A percentile compares a stretch with the other conserved stretches of the same genome.
These are phyloP conservation scores for Saturnispora sanitii DNA, from an alignment of 805 yeast genomes.

Conservation along the genomic window DNA sequence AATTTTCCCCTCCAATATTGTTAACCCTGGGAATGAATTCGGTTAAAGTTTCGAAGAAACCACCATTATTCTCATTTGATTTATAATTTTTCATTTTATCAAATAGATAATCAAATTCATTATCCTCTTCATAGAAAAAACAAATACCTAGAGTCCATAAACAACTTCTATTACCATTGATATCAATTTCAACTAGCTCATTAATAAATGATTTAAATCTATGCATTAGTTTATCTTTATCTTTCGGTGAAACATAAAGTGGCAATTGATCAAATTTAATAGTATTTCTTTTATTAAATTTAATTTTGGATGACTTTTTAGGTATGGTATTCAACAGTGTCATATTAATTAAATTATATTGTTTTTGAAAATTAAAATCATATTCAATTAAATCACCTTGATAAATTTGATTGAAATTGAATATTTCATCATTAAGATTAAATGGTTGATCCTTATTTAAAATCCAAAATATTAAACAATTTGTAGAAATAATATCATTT, in stretches of 20 bases:
- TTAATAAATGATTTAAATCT: conserved; percentile 2
- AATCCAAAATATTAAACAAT: conserved; percentile 13
- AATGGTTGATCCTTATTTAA: conserved; percentile 1
- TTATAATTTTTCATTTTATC: conserved; percentile 4
- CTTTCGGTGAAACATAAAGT: background rate
- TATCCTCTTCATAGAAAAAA: no score
- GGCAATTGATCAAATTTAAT: background rate
- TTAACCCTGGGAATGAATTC: background rate
- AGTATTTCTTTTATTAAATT: background rate
- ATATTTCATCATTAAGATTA: conserved; percentile 1
- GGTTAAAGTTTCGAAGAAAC: background rate
- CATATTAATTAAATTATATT: background rate
- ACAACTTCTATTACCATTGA: background rate
- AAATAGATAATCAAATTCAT: no score
- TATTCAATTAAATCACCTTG: background rate
- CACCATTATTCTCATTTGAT: background rate
- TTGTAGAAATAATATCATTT: conserved; percentile 4
- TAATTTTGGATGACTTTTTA: background rate
- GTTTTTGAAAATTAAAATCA: background rate
- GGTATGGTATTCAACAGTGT: conserved; percentile 3
- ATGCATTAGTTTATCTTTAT: background rate
- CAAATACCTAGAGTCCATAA: conserved; percentile 4
- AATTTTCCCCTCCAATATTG: background rate
- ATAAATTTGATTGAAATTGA: background rate
- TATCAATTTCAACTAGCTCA: background rate